phyloP scores from a whole-genome alignment of 2,329 filamentous ascomycete species.

The Exophiala sp. region DNA sequence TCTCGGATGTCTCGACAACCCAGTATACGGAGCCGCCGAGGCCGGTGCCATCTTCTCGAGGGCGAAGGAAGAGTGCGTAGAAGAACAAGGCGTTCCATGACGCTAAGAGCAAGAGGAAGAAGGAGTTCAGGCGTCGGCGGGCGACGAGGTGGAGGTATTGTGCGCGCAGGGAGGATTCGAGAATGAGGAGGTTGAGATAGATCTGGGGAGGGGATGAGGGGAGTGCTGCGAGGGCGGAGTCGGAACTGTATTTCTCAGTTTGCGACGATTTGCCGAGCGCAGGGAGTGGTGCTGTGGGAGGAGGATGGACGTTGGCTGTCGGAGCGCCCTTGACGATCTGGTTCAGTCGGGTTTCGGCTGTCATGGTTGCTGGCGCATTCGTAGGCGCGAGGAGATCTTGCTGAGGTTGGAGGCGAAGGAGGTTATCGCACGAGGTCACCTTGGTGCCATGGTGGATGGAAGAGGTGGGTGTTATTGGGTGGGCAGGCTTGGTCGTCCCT shows the following conservation, averaged over 20 bases:
- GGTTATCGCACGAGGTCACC: not conserved
- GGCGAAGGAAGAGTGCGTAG: slow-evolving; percentile 89
- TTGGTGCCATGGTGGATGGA: slow-evolving; percentile 10
- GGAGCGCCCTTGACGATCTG: slow-evolving; percentile 90
- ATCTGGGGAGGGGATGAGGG: slow-evolving; percentile 94
- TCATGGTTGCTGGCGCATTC: slow-evolving; percentile 32
- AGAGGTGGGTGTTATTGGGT: not conserved
- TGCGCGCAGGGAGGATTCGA: slow-evolving; percentile 87
- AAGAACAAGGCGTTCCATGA: slow-evolving; percentile 81
- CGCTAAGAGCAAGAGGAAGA: slow-evolving; percentile 77
- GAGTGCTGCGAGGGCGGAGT: slow-evolving; percentile 70
- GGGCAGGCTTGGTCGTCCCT: not conserved
- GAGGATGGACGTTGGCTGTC: slow-evolving; percentile 54
- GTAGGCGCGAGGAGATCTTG: not conserved
- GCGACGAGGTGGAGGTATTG: slow-evolving; percentile 90
- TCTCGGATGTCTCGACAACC: slow-evolving; percentile 86
- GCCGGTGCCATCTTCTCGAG: slow-evolving; percentile 88
- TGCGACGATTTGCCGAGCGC: slow-evolving; percentile 25
- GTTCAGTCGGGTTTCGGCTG: slow-evolving; percentile 68
- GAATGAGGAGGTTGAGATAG: slow-evolving; percentile 94
- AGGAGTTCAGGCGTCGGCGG: slow-evolving; percentile 84
- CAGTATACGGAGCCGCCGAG: slow-evolving; percentile 88
- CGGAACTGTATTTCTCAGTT: slow-evolving; percentile 26
- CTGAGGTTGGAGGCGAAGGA: not conserved
- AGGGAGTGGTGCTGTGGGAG: slow-evolving; percentile 41